Percentiles rank a stretch among this genome's conserved stretches.
phyloP scores from a whole-genome alignment of 148 eudicot genomes.

The Amaranthus cruentus region DNA sequence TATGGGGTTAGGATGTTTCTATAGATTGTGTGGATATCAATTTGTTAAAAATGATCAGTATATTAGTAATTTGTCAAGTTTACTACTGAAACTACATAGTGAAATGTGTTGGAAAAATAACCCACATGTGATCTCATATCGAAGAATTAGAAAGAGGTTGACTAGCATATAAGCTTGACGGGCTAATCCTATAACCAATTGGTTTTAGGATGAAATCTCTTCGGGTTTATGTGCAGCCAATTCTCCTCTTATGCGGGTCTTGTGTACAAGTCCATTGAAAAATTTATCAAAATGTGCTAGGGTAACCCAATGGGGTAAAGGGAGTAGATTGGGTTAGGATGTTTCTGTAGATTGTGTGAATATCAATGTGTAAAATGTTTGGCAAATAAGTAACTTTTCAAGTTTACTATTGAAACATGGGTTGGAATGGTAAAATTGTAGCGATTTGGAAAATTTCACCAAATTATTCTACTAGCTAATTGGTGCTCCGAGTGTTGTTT shows the following conservation, averaged over 20 bases:
- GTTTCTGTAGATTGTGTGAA: neutral
- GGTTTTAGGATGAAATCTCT: neutral
- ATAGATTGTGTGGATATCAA: neutral
- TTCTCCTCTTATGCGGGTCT: too few relatives aligned
- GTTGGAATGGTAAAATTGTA: neutral
- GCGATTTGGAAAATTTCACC: neutral
- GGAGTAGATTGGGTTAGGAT: neutral
- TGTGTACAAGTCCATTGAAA: too few relatives aligned
- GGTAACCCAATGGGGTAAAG: too few relatives aligned
- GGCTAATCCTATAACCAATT: neutral
- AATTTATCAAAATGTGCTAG: too few relatives aligned
- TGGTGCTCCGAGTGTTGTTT: too few relatives aligned
- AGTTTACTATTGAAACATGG: neutral
- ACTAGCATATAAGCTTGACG: too few relatives aligned
- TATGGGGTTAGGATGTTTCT: too few relatives aligned
- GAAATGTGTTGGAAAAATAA: too few relatives aligned
- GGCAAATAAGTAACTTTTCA: neutral
- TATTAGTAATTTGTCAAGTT: neutral
- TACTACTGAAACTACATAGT: neutral
- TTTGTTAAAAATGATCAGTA: neutral
- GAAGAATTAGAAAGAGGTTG: too few relatives aligned
- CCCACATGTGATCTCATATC: too few relatives aligned
- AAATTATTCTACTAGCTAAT: neutral
- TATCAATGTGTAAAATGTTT: neutral
- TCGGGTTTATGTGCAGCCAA: too few relatives aligned